A percentile compares a stretch with the other conserved stretches of the same genome.
Conservation (phyloP, 2,329 filamentous ascomycete genomes). For the Trichoderma arundinaceum region DNA sequence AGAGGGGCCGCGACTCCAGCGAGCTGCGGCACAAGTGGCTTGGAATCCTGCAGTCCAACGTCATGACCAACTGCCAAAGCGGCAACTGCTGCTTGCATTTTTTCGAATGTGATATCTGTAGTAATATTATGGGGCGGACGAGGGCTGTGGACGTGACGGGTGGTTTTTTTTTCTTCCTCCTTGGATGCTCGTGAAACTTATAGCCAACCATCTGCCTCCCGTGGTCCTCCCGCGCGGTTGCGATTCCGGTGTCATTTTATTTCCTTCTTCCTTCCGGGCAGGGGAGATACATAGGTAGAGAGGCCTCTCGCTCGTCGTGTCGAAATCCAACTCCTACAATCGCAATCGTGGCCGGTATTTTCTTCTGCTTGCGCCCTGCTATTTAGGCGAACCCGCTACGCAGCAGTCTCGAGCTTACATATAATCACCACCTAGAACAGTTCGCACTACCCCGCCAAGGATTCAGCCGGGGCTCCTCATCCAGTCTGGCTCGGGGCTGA, state of each 20-base stretch:
- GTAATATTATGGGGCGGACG: conserved; percentile 19
- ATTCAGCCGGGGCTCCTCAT: conserved; percentile 17
- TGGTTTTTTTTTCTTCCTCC: not conserved
- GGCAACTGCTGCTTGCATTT: too few species aligned
- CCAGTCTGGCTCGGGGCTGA: not conserved
- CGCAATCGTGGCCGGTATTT: not conserved
- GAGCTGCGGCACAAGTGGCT: not conserved
- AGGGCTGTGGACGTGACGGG: conserved; percentile 6
- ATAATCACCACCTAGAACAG: not conserved
- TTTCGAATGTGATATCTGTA: not conserved
- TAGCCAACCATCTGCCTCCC: not conserved
- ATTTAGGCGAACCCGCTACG: conserved; percentile 3
- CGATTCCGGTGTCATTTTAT: not conserved
- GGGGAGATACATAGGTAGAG: not conserved
- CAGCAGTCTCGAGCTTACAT: conserved; percentile 10
- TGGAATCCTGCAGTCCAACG: conserved; percentile 21
- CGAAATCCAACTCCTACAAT: too few species aligned
- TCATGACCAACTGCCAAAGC: not conserved
- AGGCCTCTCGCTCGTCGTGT: too few species aligned
- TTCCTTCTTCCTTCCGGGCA: not conserved
- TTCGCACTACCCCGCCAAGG: conserved; percentile 20
- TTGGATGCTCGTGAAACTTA: not conserved
- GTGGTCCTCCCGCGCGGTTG: too few species aligned
- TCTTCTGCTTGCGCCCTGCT: conserved; percentile 12
- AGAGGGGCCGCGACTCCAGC: conserved; percentile 1